Evolutionary conservation across 176 grass and related monocot genomes (phyloP), one percentile per base, ranked within the genome.

Genomic region (Paspalum vaginatum): DNA sequence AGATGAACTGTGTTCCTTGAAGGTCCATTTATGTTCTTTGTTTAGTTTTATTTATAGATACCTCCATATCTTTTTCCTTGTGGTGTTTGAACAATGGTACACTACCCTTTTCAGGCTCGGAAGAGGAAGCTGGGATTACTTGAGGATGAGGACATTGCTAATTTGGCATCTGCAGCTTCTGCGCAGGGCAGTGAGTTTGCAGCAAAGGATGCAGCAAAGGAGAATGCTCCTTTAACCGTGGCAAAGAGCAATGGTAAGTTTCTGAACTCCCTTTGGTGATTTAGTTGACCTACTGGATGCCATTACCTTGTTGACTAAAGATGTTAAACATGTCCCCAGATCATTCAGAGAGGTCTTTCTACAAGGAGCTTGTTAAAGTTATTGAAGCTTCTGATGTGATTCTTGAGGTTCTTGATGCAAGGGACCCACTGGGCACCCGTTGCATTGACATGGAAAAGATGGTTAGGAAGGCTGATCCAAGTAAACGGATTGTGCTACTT

Each of bases 321-420:
- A 24, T 66, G 53, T 41, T 25, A 60, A 57, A 66, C 78, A 14
- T 85, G 60, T 76, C 18, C 13, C 39, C 58, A 93, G 95, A 91
- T 79, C 89, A 98, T 88, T 98, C 90, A 81, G 92, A 95, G 79
- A 92, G 90, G 70, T 83, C 95, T 20, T 98, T 98, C 86, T 95
- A 95, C 81, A 98, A 98, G 86, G 95, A 98, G 88, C 65, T 98
- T 68, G 81, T 93, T 45, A 98, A 98, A 94, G 95, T 98, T 16
- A 91, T 98, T 18, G 90, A 98, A 89, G 83, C 88, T 69, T 95
- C 92, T 0, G 95, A 98, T 70, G 88, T 98, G 42, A 95, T 98
- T 81, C 77, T 98, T 17, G 90, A 98, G 87, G 95, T 98, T 77
- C 88, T 98, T 63, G 95, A 98, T 84, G 92, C 92, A 86, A 83